Base-by-base conservation (phyloP, 1,284 basidiomycete species). In the Sporisorium sorghi region DNA sequence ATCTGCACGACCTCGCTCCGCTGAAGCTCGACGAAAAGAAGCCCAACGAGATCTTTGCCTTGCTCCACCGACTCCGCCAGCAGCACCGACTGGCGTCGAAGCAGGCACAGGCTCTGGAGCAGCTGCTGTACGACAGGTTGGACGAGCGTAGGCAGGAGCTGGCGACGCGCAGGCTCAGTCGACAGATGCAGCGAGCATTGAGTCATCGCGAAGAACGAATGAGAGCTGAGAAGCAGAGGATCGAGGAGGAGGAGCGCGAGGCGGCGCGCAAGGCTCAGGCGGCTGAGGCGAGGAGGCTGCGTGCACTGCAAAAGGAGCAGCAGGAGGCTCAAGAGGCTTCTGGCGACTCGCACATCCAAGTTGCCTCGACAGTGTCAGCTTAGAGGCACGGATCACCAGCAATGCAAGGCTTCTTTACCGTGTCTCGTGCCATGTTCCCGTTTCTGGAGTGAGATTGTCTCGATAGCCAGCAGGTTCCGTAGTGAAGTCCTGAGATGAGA, bases 31-130 rank as follows among this genome's bases (percentile, higher is more conserved):
- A 63, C 23, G 39, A 54, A 14, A 42, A 59, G 37, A 52, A 50
- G 48, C 56, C 50, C 3, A 21, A 17, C 12, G 72, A 74, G 23
- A 39, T 74, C n/a, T 43, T 47, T 28, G 46, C 56, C n/a, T 74
- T 74, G 53, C 72, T 74, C 43, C 7, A 70, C 17, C 58, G 56
- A 17, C 57, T 74, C 26, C 58, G 58, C 11, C 39, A 58, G 37
- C 72, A 66, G 50, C 46, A 66, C 40, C 51, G 56, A 17, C 28
- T 69, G 14, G 62, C 62, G 32, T 42, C 35, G 0, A 50, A 30
- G 33, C 72, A 70, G 28, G 62, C 66, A n/a, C 58, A 61, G 40
- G 55, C 48, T 40, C 61, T 75, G 23, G 68, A 71, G 40, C 59
- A 59, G 24, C 24, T 75, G 33, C 68, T 75, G 14, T 64, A 75